phyloP scores from a whole-genome alignment of 306 rosid species.

The Chamaecrista fasciculata region DNA sequence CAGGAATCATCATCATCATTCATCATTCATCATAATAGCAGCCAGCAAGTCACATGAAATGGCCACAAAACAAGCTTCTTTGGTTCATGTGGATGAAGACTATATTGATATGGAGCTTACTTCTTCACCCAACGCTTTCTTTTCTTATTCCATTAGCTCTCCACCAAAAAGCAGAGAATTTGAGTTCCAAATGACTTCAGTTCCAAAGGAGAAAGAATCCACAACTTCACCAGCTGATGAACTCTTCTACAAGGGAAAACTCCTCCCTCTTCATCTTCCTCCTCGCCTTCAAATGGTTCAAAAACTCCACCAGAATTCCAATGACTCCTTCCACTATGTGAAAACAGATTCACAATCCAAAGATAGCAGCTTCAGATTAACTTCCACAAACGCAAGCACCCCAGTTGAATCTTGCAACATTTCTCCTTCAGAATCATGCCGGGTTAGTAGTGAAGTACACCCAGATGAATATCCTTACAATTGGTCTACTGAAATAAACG shows the following conservation, averaged over 20 bases:
- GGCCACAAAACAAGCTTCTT: slow-evolving; percentile 50
- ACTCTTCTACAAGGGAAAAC: slow-evolving; percentile 95
- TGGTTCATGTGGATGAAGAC: slow-evolving; percentile 62
- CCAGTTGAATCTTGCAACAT: slow-evolving; percentile 52
- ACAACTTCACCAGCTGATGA: slow-evolving; percentile 82
- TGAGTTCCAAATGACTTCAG: slow-evolving; percentile 81
- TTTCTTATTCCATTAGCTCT: slow-evolving; percentile 46
- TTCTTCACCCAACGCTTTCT: slow-evolving; percentile 49
- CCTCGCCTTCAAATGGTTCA: slow-evolving; percentile 91
- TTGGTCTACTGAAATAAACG: slow-evolving; percentile 47
- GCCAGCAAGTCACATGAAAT: slow-evolving; percentile 44
- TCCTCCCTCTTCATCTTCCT: slow-evolving; percentile 93
- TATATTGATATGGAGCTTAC: slow-evolving; percentile 85
- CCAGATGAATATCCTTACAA: slow-evolving; percentile 54
- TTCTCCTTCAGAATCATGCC: slow-evolving; percentile 63
- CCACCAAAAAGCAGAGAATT: slow-evolving; percentile 72
- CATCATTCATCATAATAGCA: too few species aligned
- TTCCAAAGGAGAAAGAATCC: slow-evolving; percentile 44
- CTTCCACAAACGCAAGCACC: slow-evolving; percentile 35
- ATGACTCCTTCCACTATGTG: slow-evolving; percentile 23
- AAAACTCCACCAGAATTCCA: slow-evolving; percentile 50
- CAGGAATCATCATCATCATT: slow-evolving; percentile 35
- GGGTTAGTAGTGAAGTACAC: slow-evolving; percentile 63
- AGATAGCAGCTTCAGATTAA: slow-evolving; percentile 36
- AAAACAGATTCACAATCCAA: slow-evolving; percentile 38